Conservation (phyloP, 257 asterid species). For the Osmanthus fragrans region DNA sequence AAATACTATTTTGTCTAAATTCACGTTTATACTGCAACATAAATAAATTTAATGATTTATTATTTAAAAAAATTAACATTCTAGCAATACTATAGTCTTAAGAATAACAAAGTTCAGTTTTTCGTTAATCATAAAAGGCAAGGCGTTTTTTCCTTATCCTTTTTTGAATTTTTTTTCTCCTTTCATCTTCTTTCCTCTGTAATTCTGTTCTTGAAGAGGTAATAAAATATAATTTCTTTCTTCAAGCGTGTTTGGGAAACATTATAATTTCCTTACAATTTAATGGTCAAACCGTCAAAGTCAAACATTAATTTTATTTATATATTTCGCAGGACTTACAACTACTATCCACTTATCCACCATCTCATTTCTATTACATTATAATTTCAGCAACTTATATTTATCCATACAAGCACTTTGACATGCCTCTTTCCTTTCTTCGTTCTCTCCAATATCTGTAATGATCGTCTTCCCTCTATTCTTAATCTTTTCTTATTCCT, state of each 20-base stretch:
- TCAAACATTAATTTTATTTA: too few relatives aligned
- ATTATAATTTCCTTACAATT: too few relatives aligned
- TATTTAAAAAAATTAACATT: not conserved
- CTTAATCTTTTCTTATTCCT: not conserved
- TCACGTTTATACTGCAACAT: not conserved
- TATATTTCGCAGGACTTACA: too few relatives aligned
- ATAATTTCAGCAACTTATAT: too few relatives aligned
- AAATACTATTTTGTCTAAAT: not conserved
- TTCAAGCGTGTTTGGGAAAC: too few relatives aligned
- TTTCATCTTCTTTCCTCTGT: not conserved
- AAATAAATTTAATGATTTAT: not conserved
- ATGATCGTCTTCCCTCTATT: not conserved
- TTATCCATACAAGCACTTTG: too few relatives aligned
- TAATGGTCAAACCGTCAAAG: too few relatives aligned
- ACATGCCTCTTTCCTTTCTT: not conserved
- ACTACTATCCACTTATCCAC: too few relatives aligned
- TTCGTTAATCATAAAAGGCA: not conserved
- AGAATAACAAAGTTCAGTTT: not conserved
- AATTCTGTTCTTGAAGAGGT: not conserved
- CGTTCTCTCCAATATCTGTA: not conserved
- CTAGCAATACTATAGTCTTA: not conserved
- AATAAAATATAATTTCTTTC: not conserved
- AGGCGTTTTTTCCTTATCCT: not conserved
- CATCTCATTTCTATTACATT: too few relatives aligned
- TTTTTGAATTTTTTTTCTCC: not conserved